A percentile compares a stretch with the other conserved stretches of the same genome.
Conservation (phyloP, 139 green algal genomes). For the Edaphochlamys debaryana region DNA sequence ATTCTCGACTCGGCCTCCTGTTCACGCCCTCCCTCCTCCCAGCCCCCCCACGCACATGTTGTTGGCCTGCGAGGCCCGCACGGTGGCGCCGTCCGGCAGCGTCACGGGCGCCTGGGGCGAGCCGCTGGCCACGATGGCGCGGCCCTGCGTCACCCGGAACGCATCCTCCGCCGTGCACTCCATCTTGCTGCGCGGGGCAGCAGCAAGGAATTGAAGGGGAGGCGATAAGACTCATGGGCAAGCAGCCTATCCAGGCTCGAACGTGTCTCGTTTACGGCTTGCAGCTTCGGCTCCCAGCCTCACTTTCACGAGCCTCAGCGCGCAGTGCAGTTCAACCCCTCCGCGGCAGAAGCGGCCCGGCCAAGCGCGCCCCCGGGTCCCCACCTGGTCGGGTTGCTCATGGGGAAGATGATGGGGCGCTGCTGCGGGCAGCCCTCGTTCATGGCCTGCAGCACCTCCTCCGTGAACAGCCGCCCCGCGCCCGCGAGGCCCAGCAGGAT, state of each 20-base stretch:
- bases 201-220: no score
- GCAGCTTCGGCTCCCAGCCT: no score
- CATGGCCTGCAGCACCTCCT: slow-evolving; percentile 75
- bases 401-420: slow-evolving; percentile 72
- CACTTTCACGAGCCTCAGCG: no score
- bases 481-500: slow-evolving; percentile 85
- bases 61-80: slow-evolving; percentile 71
- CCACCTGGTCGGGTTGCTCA: slow-evolving; percentile 89
- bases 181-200: slow-evolving; percentile 58
- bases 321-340: no score
- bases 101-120: slow-evolving; percentile 73
- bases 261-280: no score
- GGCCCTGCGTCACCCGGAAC: slow-evolving; percentile 54
- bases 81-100: slow-evolving; percentile 21
- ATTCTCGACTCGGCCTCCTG: no score
- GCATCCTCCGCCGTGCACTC: slow-evolving; percentile 70
- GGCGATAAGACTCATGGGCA: no score
- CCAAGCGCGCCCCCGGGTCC: no score
- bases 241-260: no score
- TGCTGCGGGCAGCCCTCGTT: slow-evolving; percentile 56
- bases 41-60: slow-evolving; percentile 80
- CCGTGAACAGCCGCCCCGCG: slow-evolving; percentile 71
- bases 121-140: slow-evolving; percentile 85
- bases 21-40: no score
- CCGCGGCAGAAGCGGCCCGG: no score